Base-by-base conservation (phyloP, 345 rosid genomes). In the Triadica sebifera region DNA sequence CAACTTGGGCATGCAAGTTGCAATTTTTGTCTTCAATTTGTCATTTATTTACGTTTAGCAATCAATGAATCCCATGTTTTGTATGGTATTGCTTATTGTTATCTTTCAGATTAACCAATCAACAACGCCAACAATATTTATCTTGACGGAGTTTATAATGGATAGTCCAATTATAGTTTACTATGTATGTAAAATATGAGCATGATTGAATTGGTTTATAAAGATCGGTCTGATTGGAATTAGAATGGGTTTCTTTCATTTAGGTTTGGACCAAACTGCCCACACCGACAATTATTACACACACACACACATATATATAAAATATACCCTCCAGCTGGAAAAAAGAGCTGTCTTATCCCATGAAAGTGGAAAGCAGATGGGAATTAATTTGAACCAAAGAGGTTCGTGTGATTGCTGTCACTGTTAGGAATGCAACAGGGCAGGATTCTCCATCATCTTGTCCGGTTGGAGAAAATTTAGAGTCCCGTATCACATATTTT, bases 231-330 rank as follows among this genome's bases (percentile, higher is more conserved):
- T 29, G 34, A 29, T 29, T 29, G 34, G 34, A 29, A 29, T 29
- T 29, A 29, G 34, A 29, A 29, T 29, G 34, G 34, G 34, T 29
- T 29, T 29, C 34, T 29, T 29, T 29, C 34, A 29, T 29, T 2
- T 24, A 7, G 15, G 34, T 17, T 51, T 34, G 60, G 60, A 52
- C 72, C 72, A 34, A 69, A 52, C 46, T 51, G 6, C 72, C 72
- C 60, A 52, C 72, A 52, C 72, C 72, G 72, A 69, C 72, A 69
- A 46, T n/a, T n/a, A n/a, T n/a, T n/a, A n/a, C n/a, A n/a, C n/a
- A n/a, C n/a, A n/a, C n/a, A n/a, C n/a, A n/a, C n/a, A n/a, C n/a
- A n/a, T n/a, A n/a, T n/a, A n/a, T n/a, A n/a, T n/a, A n/a, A n/a
- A n/a, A n/a, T 25, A 20, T 67, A 12, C 5, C 6, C 7, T 58